Evolutionary conservation across 441 rosid genomes (phyloP).

Genomic region (Syzygium syzygioides): DNA sequence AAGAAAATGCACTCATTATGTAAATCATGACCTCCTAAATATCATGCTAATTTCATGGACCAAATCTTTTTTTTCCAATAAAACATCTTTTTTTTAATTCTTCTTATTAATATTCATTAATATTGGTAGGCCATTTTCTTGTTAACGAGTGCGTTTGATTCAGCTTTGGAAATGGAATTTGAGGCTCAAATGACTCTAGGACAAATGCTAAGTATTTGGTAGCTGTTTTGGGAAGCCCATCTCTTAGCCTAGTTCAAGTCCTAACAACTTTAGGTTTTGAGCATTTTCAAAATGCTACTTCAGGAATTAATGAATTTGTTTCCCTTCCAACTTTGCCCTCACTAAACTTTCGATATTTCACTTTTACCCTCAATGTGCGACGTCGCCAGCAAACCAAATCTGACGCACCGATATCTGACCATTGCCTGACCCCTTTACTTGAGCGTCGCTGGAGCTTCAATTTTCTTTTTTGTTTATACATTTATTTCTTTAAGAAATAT

Average conservation of each 20-base stretch:
- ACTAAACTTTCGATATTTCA: background rate
- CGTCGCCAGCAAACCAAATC: background rate
- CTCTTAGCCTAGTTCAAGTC: background rate
- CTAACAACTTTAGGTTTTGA: background rate
- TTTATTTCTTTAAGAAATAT: too few relatives aligned
- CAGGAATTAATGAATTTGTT: background rate
- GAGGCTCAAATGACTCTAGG: background rate
- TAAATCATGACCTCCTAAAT: background rate
- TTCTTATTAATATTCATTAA: background rate
- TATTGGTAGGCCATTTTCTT: rapidly evolving
- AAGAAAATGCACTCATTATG: background rate
- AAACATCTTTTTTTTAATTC: background rate
- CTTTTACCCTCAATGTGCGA: background rate
- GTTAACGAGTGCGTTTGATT: rapidly evolving
- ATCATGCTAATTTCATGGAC: background rate
- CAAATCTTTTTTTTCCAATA: background rate
- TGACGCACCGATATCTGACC: background rate
- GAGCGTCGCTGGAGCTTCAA: too few relatives aligned
- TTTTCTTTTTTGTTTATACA: too few relatives aligned
- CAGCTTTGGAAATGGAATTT: background rate
- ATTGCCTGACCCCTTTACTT: too few relatives aligned
- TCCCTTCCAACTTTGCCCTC: background rate
- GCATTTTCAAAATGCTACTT: background rate
- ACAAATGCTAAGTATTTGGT: background rate
- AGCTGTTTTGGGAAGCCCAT: background rate